Base-by-base conservation (phyloP, 2,329 filamentous ascomycete species). In the Colletotrichum aenigma region DNA sequence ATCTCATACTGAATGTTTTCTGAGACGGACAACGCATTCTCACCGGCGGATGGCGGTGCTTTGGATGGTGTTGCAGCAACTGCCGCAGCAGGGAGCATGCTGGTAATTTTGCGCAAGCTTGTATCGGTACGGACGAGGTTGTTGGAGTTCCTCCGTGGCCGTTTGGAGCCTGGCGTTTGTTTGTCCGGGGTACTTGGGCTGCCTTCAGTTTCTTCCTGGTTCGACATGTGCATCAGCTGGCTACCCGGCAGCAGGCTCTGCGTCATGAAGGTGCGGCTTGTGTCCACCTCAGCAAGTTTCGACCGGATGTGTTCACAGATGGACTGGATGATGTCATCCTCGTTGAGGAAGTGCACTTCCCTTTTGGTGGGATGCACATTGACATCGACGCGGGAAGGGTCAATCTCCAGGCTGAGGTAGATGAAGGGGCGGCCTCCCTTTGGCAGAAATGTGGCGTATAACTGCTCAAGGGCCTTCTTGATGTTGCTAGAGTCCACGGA, bases 351-450 rank as follows among this genome's bases (percentile, higher is more conserved):
- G 81, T 98, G 97, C 24, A 99, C 97, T 82, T 99, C 96, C 66
- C 95, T 91, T 84, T 99, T 99, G 0, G 97, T 99, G 0, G 97
- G 97, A 83, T 99, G 97, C 1, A 99, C 94, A 79, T 99, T 99
- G 81, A 99, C 97, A 83, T 99, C 97, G 6, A 99, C 95, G 69
- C 96, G 90, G 30, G 94, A 92, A 2, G 97, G 96, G 79, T 98
- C 96, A 73, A 99, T 98, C 75, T 98, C 94, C 4, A 99, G 89
- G 81, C 94, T 97, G 30, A 99, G 89, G 81, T 99, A 99, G 73
- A 96, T 89, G 82, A 98, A 99, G 0, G 97, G 97, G 81, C 98
- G 97, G 3, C 96, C 95, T 38, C 95, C 95, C 85, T 98, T 99
- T 0, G 97, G 97, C 6, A 99, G 87, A 78, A 98, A 98, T 2